phyloP scores from a whole-genome alignment of 768 basidiomycete genomes.

The Auricularia sp. region DNA sequence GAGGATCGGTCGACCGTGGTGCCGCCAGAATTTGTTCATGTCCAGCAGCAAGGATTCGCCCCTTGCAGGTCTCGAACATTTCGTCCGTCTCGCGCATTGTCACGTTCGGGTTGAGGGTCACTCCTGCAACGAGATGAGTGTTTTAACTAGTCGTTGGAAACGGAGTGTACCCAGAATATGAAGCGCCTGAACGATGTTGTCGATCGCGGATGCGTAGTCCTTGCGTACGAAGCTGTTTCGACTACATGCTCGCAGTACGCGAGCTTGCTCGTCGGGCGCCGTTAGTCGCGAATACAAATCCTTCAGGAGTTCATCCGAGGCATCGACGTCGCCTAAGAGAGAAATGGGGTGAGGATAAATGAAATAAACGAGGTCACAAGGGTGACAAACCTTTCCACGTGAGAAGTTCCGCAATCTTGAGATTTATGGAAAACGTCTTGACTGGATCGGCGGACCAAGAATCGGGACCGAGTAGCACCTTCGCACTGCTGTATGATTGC shows the following conservation, averaged over 20 bases:
- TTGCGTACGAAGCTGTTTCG: constrained; percentile 55
- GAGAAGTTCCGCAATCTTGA: constrained; percentile 52
- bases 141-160: background rate
- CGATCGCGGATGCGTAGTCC: constrained; percentile 44
- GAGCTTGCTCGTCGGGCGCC: constrained; percentile 45
- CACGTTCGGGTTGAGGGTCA: constrained; percentile 48
- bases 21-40: constrained; percentile 58
- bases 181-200: constrained; percentile 50
- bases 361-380: background rate
- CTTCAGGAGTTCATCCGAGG: constrained; percentile 42
- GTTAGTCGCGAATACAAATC: constrained; percentile 44
- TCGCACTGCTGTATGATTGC: constrained; percentile 51
- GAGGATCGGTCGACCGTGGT: constrained; percentile 49
- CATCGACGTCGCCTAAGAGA: constrained; percentile 39
- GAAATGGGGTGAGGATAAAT: constrained; percentile 3
- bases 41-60: constrained; percentile 58
- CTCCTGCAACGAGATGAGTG: constrained; percentile 22
- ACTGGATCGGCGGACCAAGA: constrained; percentile 42
- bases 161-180: constrained; percentile 29
- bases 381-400: constrained; percentile 49
- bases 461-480: constrained; percentile 41
- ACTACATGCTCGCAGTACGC: constrained; percentile 48
- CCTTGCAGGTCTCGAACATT: constrained; percentile 64
- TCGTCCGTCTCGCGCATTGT: constrained; percentile 43
- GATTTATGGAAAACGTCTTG: constrained; percentile 43